phyloP scores from a whole-genome alignment of 345 rosid genomes.

The Aethionema arabicum region DNA sequence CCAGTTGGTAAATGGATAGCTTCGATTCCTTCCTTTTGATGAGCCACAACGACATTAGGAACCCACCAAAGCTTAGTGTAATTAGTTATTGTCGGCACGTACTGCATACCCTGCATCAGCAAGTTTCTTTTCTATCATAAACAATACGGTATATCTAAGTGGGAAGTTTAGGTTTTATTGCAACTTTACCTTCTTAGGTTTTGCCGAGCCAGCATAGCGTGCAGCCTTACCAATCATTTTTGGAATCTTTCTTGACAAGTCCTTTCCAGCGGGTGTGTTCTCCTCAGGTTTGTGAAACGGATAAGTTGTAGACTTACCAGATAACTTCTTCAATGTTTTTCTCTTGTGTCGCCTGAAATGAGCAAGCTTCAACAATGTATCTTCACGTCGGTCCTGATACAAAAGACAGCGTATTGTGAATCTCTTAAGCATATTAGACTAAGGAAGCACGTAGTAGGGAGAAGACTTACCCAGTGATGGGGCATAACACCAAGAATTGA shows the following conservation, averaged over 20 bases:
- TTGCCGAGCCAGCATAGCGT: constrained; percentile 76
- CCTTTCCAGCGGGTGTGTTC: constrained; percentile 88
- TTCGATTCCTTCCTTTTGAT: constrained; percentile 97
- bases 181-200: constrained; percentile 72
- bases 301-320: constrained; percentile 68
- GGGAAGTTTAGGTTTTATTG: background rate
- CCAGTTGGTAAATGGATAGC: constrained; percentile 94
- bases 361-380: constrained; percentile 71
- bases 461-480: constrained; percentile 85
- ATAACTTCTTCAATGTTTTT: constrained; percentile 62
- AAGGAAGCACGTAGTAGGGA: constrained; percentile 13
- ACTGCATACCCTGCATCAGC: constrained; percentile 58
- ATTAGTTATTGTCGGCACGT: constrained; percentile 91
- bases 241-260: constrained; percentile 76
- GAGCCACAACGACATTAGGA: constrained; percentile 96
- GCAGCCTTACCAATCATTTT: constrained; percentile 88
- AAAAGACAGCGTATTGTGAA: constrained; percentile 32
- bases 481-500: constrained; percentile 93
- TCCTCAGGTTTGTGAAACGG: constrained; percentile 96
- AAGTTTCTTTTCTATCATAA: constrained; percentile 21
- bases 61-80: constrained; percentile 98
- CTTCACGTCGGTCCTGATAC: constrained; percentile 95
- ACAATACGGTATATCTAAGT: background rate
- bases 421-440: constrained; percentile 14
- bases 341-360: constrained; percentile 94